These are phyloP conservation scores for Coemansia sp. DNA, from an alignment of 371 early-diverging fungal species.

Conservation along the genomic window DNA sequence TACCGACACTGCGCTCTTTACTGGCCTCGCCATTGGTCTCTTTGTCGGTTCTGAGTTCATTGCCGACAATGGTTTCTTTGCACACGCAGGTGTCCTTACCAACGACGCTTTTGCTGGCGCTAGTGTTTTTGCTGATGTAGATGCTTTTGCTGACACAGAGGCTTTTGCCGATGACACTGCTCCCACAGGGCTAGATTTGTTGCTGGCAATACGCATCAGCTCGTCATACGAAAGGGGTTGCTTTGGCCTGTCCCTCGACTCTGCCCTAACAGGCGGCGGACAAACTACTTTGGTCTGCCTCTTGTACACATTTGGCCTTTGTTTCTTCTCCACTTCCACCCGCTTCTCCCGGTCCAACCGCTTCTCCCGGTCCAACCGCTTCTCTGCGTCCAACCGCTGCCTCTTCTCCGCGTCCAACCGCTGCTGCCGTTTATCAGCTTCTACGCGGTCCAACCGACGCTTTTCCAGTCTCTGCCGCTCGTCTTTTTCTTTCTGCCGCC, in stretches of 20 bases:
- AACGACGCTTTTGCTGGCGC: background rate
- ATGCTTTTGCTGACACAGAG: background rate
- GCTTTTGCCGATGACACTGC: background rate
- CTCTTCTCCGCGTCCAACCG: conserved; percentile 2
- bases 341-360: background rate
- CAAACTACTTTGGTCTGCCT: too few species aligned
- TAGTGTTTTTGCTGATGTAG: background rate
- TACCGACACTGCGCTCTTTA: background rate
- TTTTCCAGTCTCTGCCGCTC: conserved; percentile 11
- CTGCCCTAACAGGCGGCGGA: background rate
- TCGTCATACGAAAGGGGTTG: conserved; percentile 41
- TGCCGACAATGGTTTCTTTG: background rate
- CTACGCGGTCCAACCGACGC: conserved; percentile 15
- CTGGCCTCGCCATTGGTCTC: background rate
- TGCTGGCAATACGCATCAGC: conserved; percentile 50
- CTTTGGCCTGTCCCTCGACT: background rate
- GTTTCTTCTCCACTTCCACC: too few species aligned
- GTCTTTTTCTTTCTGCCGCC: background rate
- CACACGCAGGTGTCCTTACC: background rate
- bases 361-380: conserved; percentile 3
- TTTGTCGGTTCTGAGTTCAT: background rate
- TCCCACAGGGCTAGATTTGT: background rate
- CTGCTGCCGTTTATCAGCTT: conserved; percentile 1
- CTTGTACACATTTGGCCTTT: too few species aligned
- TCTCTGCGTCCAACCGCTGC: conserved; percentile 8